Conservation (phyloP, 2,329 filamentous ascomycete genomes). For the Penicillium palitans region DNA sequence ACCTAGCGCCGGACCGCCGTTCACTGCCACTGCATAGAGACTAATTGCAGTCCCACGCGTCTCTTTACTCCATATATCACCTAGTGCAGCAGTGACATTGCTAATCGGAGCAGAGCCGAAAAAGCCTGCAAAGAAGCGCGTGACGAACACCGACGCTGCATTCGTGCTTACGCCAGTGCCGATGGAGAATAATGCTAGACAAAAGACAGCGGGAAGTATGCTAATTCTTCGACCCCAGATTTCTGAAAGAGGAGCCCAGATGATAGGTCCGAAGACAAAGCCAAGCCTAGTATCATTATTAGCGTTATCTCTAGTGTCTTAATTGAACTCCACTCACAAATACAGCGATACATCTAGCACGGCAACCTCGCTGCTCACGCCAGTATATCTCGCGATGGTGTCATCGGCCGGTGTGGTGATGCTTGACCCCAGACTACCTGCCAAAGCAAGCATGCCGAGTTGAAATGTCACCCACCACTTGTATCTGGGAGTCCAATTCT, state of each 20-base stretch:
- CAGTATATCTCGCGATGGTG: constrained; percentile 45
- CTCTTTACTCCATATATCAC: constrained; percentile 45
- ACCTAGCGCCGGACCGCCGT: constrained; percentile 44
- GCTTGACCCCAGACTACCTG: constrained; percentile 52
- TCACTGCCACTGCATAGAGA: constrained; percentile 45
- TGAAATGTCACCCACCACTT: constrained; percentile 53
- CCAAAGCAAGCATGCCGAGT: constrained; percentile 53
- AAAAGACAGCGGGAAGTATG: constrained; percentile 48
- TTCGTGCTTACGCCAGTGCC: constrained; percentile 45
- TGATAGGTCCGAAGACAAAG: constrained; percentile 36
- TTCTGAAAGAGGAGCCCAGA: constrained; percentile 49
- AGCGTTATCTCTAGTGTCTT: not conserved
- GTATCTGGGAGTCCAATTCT: constrained; percentile 47
- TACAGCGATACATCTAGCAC: constrained; percentile 52
- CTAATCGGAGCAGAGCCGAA: constrained; percentile 48
- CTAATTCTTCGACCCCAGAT: constrained; percentile 48
- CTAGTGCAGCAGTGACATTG: constrained; percentile 47
- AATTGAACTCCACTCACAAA: constrained; percentile 4
- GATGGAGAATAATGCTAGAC: constrained; percentile 49
- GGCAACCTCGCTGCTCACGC: constrained; percentile 46
- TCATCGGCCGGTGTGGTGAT: constrained; percentile 52
- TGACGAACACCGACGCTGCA: constrained; percentile 40
- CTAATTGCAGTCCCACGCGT: constrained; percentile 42
- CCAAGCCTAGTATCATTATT: constrained; percentile 11
- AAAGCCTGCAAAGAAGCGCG: constrained; percentile 48